These are phyloP conservation scores for Ophiostoma angusticollis DNA, from an alignment of 2,329 filamentous ascomycete genomes.

Conservation along the genomic window DNA sequence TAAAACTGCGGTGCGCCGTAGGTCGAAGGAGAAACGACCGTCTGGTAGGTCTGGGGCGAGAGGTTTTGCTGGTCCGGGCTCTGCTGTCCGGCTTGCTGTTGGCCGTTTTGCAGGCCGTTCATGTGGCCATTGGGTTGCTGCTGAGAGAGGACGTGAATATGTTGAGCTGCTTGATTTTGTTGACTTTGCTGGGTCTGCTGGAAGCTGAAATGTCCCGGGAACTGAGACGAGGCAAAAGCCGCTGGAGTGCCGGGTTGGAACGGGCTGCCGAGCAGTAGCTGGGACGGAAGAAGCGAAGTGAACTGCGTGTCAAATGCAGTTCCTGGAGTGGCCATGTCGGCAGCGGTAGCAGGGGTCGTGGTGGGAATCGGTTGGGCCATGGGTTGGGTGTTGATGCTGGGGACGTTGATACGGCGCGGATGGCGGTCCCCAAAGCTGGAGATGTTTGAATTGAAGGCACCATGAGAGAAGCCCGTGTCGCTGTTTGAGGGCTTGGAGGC, in stretches of 20 bases:
- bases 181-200: constrained; percentile 51
- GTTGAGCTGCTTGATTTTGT: constrained; percentile 46
- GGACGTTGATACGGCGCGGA: constrained; percentile 72
- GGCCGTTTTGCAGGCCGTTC: constrained; percentile 56
- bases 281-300: constrained; percentile 85
- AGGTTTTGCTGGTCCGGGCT: constrained; percentile 68
- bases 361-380: constrained; percentile 32
- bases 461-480: constrained; percentile 84
- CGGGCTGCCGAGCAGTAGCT: constrained; percentile 86
- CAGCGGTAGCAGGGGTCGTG: constrained; percentile 35
- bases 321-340: constrained; percentile 74
- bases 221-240: constrained; percentile 82
- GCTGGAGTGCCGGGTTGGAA: constrained; percentile 92
- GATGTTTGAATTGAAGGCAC: constrained; percentile 79
- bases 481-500: constrained; percentile 71
- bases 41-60: constrained; percentile 73
- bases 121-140: constrained; percentile 35
- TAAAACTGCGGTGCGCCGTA: constrained; percentile 74
- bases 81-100: constrained; percentile 43
- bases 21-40: constrained; percentile 72
- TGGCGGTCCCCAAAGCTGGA: constrained; percentile 78
- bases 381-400: constrained; percentile 78
- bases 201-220: constrained; percentile 71
- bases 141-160: constrained; percentile 37
- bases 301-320: constrained; percentile 97